These are phyloP conservation scores for Paraconiothyrium brasiliense DNA, from an alignment of 2,329 filamentous ascomycete species.

Conservation along the genomic window DNA sequence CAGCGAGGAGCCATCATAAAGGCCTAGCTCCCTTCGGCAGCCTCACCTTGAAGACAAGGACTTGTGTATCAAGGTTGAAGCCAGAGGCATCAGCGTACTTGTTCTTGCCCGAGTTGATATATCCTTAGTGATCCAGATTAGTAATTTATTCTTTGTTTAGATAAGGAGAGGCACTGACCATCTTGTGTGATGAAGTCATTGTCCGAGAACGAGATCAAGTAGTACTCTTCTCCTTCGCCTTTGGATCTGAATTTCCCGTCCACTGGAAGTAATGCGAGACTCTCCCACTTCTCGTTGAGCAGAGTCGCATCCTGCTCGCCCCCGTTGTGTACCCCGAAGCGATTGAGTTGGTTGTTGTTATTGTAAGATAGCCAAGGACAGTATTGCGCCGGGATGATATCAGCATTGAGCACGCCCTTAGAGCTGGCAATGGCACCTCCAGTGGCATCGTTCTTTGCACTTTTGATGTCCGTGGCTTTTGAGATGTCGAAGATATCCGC, in stretches of 20 bases:
- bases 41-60: constrained; percentile 68
- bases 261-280: constrained; percentile 67
- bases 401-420: constrained; percentile 63
- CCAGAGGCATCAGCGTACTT: constrained; percentile 67
- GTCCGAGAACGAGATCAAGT: constrained; percentile 73
- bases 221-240: constrained; percentile 70
- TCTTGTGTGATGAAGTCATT: constrained; percentile 81
- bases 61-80: constrained; percentile 69
- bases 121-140: constrained; percentile 50
- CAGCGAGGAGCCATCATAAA: constrained; percentile 24
- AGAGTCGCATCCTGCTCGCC: constrained; percentile 66
- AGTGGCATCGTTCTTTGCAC: constrained; percentile 46
- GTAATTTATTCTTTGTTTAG: not conserved
- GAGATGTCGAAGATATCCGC: constrained; percentile 74
- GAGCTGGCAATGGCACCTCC: constrained; percentile 57
- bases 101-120: constrained; percentile 66
- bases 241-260: constrained; percentile 55
- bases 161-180: constrained; percentile 52
- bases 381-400: constrained; percentile 67
- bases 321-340: constrained; percentile 75
- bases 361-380: constrained; percentile 76
- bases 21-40: constrained; percentile 53
- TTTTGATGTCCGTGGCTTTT: constrained; percentile 68
- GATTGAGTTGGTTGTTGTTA: constrained; percentile 68
- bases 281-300: constrained; percentile 83